phyloP scores from a whole-genome alignment of 2,329 filamentous ascomycete species.

The Dothidotthia symphoricarpi region DNA sequence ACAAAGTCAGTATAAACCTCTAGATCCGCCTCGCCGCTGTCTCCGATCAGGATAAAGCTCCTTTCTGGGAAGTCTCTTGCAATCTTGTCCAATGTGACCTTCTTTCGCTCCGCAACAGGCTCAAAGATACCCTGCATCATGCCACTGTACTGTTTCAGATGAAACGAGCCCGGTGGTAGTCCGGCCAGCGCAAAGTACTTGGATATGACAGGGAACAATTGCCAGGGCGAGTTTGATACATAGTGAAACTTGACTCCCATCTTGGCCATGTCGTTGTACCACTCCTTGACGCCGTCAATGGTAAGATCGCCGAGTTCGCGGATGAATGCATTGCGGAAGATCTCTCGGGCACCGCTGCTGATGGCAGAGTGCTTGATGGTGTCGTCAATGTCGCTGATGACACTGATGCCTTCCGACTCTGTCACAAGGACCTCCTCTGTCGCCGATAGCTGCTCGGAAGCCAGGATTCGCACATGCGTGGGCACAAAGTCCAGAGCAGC shows the following conservation, averaged over 20 bases:
- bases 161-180: conserved; percentile 83
- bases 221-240: conserved; percentile 99
- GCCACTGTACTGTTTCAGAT: conserved; percentile 92
- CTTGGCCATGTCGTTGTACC: conserved; percentile 75
- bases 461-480: conserved; percentile 82
- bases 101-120: conserved; percentile 92
- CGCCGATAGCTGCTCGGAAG: conserved; percentile 78
- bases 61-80: conserved; percentile 85
- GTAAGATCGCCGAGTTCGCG: conserved; percentile 78
- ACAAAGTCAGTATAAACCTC: conserved; percentile 97
- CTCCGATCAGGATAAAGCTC: conserved; percentile 87
- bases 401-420: conserved; percentile 74
- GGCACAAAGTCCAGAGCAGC: conserved; percentile 86
- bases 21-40: conserved; percentile 93
- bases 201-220: conserved; percentile 85
- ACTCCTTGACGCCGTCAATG: conserved; percentile 82
- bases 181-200: conserved; percentile 79
- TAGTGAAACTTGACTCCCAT: conserved; percentile 91
- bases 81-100: conserved; percentile 79
- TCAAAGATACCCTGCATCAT: conserved; percentile 99
- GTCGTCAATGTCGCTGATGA: conserved; percentile 98
- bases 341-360: conserved; percentile 79
- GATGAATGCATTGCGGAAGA: conserved; percentile 94
- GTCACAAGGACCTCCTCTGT: conserved; percentile 76
- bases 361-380: conserved; percentile 97